phyloP scores from a whole-genome alignment of 2,329 filamentous ascomycete genomes.

The Blastomyces gilchristii region DNA sequence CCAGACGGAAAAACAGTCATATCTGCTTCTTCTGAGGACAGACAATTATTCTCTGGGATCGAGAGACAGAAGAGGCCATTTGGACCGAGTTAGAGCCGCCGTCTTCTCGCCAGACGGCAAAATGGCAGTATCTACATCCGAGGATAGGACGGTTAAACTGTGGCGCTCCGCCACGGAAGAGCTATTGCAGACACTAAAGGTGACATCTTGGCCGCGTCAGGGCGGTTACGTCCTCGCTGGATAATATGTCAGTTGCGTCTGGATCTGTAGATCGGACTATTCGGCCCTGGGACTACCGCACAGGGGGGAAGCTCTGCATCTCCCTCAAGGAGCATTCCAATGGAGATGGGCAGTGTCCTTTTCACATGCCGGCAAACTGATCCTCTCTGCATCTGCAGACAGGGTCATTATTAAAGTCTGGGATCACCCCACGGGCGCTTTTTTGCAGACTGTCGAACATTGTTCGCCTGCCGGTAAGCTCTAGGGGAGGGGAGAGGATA shows the following conservation, averaged over 20 bases:
- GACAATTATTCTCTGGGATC: conserved; percentile 6
- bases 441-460: conserved; percentile 10
- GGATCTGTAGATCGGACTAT: conserved; percentile 12
- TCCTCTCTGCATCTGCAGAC: conserved; percentile 17
- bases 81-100: conserved; percentile 7
- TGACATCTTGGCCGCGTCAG: conserved; percentile 2
- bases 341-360: conserved; percentile 13
- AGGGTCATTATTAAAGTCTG: conserved; percentile 15
- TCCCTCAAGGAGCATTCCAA: conserved; percentile 9
- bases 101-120: conserved; percentile 16
- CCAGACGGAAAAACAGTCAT: conserved; percentile 13
- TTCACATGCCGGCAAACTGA: conserved; percentile 12
- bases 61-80: conserved; percentile 10
- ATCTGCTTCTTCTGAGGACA: conserved; percentile 13
- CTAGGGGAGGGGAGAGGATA: not conserved
- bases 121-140: conserved; percentile 13
- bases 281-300: conserved; percentile 5
- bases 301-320: not conserved
- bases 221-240: conserved; percentile 12
- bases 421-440: conserved; percentile 8
- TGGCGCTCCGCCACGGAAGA: conserved; percentile 3
- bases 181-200: not conserved
- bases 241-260: conserved; percentile 14
- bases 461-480: not conserved
- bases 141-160: conserved; percentile 10